Evolutionary conservation across 2,329 filamentous ascomycete genomes (phyloP).

Genomic region (Mycogone perniciosa): DNA sequence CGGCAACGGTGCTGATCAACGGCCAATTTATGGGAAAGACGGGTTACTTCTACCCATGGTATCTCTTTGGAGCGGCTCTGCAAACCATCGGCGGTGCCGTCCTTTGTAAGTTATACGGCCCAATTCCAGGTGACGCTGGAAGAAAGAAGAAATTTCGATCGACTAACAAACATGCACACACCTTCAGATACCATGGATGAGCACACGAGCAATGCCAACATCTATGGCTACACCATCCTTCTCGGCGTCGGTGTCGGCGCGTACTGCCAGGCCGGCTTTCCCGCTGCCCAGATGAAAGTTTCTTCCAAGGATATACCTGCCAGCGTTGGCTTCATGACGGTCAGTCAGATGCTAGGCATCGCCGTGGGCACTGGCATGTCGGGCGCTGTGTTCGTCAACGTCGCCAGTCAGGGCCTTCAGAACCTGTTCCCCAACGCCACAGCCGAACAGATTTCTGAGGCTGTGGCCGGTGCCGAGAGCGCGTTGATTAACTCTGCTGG

Average conservation of each 20-base stretch:
- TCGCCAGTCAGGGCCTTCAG: background rate
- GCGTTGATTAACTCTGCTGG: background rate
- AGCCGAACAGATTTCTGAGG: slow-evolving; percentile 3
- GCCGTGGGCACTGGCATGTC: slow-evolving; percentile 29
- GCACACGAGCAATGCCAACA: slow-evolving; percentile 11
- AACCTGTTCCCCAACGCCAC: slow-evolving; percentile 8
- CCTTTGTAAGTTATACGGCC: slow-evolving; percentile 20
- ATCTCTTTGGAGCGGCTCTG: slow-evolving; percentile 27
- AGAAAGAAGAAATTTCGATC: background rate
- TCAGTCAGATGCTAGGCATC: slow-evolving; percentile 27
- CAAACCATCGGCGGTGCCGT: slow-evolving; percentile 27
- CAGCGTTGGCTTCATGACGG: slow-evolving; percentile 30
- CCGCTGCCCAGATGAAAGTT: slow-evolving; percentile 30
- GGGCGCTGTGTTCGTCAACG: slow-evolving; percentile 28
- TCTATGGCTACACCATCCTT: slow-evolving; percentile 33
- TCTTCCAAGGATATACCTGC: slow-evolving; percentile 20
- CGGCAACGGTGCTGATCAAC: slow-evolving; percentile 28
- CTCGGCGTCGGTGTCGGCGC: slow-evolving; percentile 34
- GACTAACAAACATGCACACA: background rate
- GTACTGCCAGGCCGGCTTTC: slow-evolving; percentile 28
- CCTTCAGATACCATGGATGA: slow-evolving; percentile 3
- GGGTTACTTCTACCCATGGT: slow-evolving; percentile 36
- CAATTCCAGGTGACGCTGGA: background rate
- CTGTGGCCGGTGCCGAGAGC: slow-evolving; percentile 10
- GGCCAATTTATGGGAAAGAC: slow-evolving; percentile 29